Percentiles rank a stretch among this genome's conserved stretches.
phyloP scores from a whole-genome alignment of 768 basidiomycete species.

The Sutorius australiensis region DNA sequence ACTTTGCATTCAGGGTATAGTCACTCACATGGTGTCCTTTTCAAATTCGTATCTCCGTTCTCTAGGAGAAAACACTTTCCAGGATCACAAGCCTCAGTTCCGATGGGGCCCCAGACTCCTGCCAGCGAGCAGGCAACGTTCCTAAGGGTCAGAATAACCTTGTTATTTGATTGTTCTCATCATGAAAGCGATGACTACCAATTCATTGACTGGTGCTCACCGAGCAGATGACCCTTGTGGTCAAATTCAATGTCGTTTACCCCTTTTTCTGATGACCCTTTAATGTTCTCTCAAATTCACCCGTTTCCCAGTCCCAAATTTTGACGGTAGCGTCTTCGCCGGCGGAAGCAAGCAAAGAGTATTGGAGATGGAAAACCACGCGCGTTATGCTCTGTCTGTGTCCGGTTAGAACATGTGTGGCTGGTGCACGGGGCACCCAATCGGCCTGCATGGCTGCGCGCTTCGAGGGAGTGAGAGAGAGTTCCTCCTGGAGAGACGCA shows the following conservation, averaged over 20 bases:
- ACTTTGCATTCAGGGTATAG: too few species aligned
- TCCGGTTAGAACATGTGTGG: constrained; percentile 71
- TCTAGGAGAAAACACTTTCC: too few species aligned
- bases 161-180: constrained; percentile 9
- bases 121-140: too few species aligned
- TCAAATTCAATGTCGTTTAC: constrained; percentile 88
- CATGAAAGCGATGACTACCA: not conserved
- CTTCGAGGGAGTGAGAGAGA: constrained; percentile 46
- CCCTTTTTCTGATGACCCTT: constrained; percentile 90
- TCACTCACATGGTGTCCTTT: too few species aligned
- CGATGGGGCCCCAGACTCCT: too few species aligned
- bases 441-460: constrained; percentile 65
- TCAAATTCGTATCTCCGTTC: too few species aligned
- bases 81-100: too few species aligned
- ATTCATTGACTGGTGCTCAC: constrained; percentile 38
- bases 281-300: constrained; percentile 86
- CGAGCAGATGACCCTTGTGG: constrained; percentile 76
- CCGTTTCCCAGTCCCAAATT: constrained; percentile 96
- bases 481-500: constrained; percentile 71
- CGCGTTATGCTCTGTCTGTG: constrained; percentile 75
- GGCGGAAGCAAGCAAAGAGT: constrained; percentile 76
- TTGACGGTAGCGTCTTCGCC: constrained; percentile 89
- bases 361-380: constrained; percentile 84
- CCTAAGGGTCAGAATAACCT: too few species aligned
- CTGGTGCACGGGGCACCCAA: constrained; percentile 86